Percentiles rank a stretch among this genome's conserved stretches.
phyloP scores from a whole-genome alignment of 2,329 filamentous ascomycete genomes.

The Colletotrichum noveboracense region DNA sequence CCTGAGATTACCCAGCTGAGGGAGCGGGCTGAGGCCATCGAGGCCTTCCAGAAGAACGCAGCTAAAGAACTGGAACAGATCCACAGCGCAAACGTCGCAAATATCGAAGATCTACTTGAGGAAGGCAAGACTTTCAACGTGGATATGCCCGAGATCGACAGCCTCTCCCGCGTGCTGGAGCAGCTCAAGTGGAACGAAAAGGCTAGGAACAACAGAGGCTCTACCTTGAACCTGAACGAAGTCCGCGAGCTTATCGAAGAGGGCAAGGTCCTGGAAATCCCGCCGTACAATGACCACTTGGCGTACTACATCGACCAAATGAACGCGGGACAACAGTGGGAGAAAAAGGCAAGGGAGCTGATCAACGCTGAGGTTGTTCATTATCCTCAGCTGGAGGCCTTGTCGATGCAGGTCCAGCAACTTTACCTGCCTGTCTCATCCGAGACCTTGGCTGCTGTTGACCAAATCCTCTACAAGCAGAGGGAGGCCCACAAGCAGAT shows the following conservation, averaged over 20 bases:
- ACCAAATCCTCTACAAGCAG: conserved; percentile 94
- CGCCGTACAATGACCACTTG: conserved; percentile 81
- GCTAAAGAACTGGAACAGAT: conserved; percentile 72
- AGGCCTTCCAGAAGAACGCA: conserved; percentile 81
- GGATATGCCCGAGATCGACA: conserved; percentile 87
- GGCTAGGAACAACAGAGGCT: conserved; percentile 67
- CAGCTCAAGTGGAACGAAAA: conserved; percentile 89
- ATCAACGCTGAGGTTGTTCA: conserved; percentile 92
- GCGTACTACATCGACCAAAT: conserved; percentile 78
- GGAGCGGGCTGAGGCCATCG: conserved; percentile 85
- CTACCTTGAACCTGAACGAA: conserved; percentile 76
- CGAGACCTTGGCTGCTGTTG: conserved; percentile 81
- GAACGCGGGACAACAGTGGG: conserved; percentile 83
- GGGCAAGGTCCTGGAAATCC: conserved; percentile 78
- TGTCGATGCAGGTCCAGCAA: conserved; percentile 79
- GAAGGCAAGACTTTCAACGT: conserved; percentile 88
- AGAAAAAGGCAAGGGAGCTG: conserved; percentile 88
- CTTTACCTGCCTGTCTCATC: conserved; percentile 78
- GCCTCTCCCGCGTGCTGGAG: conserved; percentile 79
- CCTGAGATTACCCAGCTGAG: conserved; percentile 86
- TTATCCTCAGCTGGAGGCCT: conserved; percentile 91
- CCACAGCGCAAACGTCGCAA: conserved; percentile 66
- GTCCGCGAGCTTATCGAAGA: conserved; percentile 80
- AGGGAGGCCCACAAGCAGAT: conserved; percentile 93
- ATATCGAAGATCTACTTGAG: conserved; percentile 92